Evolutionary conservation across 805 yeast genomes (phyloP), one percentile per base, ranked within the genome.

Genomic region (Hyphopichia homilentoma): DNA sequence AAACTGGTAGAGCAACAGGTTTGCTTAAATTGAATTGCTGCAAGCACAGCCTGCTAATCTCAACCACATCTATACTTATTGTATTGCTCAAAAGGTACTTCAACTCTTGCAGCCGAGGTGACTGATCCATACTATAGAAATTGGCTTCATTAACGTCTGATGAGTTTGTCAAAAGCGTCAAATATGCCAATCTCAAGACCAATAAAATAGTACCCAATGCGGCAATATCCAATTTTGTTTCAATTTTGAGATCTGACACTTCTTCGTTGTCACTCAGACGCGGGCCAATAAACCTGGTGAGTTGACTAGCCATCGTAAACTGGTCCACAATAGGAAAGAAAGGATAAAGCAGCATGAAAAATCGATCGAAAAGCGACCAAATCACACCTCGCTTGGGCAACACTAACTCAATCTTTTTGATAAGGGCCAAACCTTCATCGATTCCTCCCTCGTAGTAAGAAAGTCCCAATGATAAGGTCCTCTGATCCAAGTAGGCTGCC

Each of bases 41-140:
- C 24, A 75, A 41, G 40, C 80, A 74, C 37, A 61, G 42, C 36
- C 70, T 70, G 0, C 79, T 77, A 14, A 65, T 65, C 24, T 53
- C 58, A 18, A 69, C 46, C 14, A 47, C 54, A 29, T 59, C 65
- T 20, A 59, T 44, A 33, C 47, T 45, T 18, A 61, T 40, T 1
- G 65, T 64, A 33, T 61, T 50, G 19, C 41, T 44, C 21, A 62
- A 33, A 17, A 61, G 43, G 33, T 44, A 54, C 36, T 46, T 49
- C 6, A 48, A 21, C 30, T 54, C 57, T 27, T 45, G 49, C 14
- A 50, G 48, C 21, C 45, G 35, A 1, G 48, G 54, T 5, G 54
- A 42, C 1, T 36, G 23, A 41, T 43, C 19, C 40, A 48, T 13
- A 14, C 21, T 14, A n/a, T 12, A 26, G 43, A 38, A 29, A 16